These are phyloP conservation scores for Penicillium sp. DNA, from an alignment of 2,329 filamentous ascomycete genomes.

Conservation along the genomic window DNA sequence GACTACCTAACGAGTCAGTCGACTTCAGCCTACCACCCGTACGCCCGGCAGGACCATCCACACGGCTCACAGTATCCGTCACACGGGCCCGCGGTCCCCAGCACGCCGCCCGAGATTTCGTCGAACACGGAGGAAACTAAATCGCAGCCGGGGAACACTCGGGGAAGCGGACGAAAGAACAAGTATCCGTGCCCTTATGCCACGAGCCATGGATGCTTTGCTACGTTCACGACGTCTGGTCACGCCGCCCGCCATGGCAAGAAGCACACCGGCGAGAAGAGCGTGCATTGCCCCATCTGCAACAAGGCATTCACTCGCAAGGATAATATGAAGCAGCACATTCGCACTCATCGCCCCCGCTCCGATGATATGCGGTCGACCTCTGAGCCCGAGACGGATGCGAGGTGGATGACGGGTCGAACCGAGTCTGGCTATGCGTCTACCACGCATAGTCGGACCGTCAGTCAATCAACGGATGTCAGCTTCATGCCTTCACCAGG, in stretches of 20 bases:
- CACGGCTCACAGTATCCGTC: constrained; percentile 18
- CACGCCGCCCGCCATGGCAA: constrained; percentile 65
- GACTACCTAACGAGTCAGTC: constrained; percentile 28
- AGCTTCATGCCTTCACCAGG: constrained; percentile 7
- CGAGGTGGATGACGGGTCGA: constrained; percentile 13
- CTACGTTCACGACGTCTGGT: constrained; percentile 63
- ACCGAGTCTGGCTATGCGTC: constrained; percentile 12
- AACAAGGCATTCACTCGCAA: constrained; percentile 65
- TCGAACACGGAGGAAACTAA: constrained; percentile 25
- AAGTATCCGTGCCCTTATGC: constrained; percentile 63
- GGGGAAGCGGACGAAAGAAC: constrained; percentile 50
- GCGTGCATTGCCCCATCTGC: constrained; percentile 63
- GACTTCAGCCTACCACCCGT: constrained; percentile 25
- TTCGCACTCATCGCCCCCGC: constrained; percentile 52
- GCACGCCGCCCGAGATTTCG: constrained; percentile 24
- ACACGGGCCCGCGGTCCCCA: constrained; percentile 22
- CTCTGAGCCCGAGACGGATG: constrained; percentile 17
- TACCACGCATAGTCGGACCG: constrained; percentile 15
- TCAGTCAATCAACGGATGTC: constrained; percentile 15
- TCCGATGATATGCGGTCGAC: constrained; percentile 31
- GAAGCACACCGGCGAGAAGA: constrained; percentile 65
- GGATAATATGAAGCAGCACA: constrained; percentile 67
- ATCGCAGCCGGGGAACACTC: constrained; percentile 18
- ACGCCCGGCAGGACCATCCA: constrained; percentile 26
- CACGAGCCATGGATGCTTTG: constrained; percentile 54